These are phyloP conservation scores for Pseudogymnoascus sp. DNA, from an alignment of 2,329 filamentous ascomycete genomes.

Conservation along the genomic window DNA sequence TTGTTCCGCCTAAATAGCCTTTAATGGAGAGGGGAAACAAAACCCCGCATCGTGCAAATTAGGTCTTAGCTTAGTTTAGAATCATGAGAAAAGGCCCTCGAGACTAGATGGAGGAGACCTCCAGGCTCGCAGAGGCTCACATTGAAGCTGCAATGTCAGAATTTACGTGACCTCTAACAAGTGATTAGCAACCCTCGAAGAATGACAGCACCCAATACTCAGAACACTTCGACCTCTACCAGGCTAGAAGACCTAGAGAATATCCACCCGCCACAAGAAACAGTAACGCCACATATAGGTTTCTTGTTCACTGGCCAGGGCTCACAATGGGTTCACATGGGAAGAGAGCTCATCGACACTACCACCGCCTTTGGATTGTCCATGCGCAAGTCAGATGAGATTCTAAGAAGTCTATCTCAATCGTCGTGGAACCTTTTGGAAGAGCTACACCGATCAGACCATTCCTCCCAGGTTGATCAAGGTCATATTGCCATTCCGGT, in stretches of 20 bases:
- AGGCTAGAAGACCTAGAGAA: background rate
- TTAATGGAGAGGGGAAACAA: background rate
- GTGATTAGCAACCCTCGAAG: background rate
- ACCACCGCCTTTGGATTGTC: slow-evolving; percentile 1
- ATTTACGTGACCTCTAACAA: background rate
- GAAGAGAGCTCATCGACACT: slow-evolving; percentile 16
- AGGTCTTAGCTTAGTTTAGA: background rate
- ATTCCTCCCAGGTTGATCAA: background rate
- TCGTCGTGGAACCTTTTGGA: background rate
- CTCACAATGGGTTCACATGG: slow-evolving; percentile 25
- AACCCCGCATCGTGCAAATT: background rate
- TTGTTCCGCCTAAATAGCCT: background rate
- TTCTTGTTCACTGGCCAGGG: slow-evolving; percentile 27
- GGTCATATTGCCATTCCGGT: slow-evolving; percentile 14
- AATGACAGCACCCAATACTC: background rate
- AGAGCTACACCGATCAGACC: slow-evolving; percentile 9
- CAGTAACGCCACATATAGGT: slow-evolving; percentile 13
- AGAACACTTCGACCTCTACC: background rate
- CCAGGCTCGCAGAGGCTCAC: background rate
- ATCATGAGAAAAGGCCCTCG: background rate
- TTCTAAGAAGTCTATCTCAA: background rate
- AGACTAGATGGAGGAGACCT: background rate
- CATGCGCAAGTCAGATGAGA: background rate
- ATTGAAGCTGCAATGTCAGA: background rate
- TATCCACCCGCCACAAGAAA: background rate